These are phyloP conservation scores for Erysimum cheiranthoides DNA, from an alignment of 345 rosid species.

Conservation along the genomic window DNA sequence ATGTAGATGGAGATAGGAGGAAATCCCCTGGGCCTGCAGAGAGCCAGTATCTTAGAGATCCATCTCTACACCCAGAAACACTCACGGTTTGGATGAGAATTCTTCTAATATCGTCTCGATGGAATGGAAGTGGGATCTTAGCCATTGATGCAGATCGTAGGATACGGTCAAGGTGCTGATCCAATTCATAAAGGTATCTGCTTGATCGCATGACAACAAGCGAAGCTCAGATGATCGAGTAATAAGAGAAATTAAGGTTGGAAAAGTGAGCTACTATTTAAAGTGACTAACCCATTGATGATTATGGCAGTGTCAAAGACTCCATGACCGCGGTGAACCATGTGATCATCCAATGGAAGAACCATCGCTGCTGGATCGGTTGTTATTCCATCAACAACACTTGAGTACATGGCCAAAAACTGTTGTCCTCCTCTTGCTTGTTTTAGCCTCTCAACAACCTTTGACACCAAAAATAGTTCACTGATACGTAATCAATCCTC, in stretches of 20 bases:
- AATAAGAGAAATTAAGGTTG: background rate
- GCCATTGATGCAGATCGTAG: constrained; percentile 81
- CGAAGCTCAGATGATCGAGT: background rate
- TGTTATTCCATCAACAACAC: constrained; percentile 76
- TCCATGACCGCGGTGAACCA: constrained; percentile 96
- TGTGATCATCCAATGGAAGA: constrained; percentile 91
- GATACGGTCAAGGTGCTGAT: constrained; percentile 91
- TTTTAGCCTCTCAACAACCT: constrained; percentile 74
- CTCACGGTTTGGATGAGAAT: constrained; percentile 80
- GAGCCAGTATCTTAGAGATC: constrained; percentile 90
- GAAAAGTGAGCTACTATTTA: background rate
- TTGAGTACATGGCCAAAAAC: constrained; percentile 87
- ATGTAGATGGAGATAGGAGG: constrained; percentile 74
- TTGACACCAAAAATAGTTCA: constrained; percentile 21
- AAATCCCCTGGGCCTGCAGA: constrained; percentile 90
- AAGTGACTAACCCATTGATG: constrained; percentile 68
- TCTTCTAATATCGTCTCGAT: constrained; percentile 57
- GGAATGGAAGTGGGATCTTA: constrained; percentile 65
- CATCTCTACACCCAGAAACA: constrained; percentile 67
- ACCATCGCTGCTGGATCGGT: constrained; percentile 85
- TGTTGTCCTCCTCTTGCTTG: constrained; percentile 56
- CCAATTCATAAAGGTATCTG: constrained; percentile 84
- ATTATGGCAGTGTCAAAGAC: constrained; percentile 92
- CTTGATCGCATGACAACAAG: background rate
- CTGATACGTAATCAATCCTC: background rate